Evolutionary conservation across 768 basidiomycete species (phyloP).

Genomic region (Melanogaster broomeanus): DNA sequence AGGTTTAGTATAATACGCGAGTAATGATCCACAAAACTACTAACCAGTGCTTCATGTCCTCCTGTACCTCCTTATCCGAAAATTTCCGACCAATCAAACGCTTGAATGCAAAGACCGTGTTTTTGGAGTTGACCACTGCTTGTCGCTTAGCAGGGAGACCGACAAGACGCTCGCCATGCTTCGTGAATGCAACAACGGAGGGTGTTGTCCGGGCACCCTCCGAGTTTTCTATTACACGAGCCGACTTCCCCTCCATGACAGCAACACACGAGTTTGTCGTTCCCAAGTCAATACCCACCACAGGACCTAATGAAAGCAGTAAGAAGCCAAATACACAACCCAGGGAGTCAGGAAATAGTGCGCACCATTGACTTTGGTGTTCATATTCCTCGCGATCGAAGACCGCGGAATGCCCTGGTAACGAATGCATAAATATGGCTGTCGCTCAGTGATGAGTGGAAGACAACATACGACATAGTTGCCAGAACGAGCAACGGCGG

Average conservation of each 20-base stretch:
- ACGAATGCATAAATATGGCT: constrained; percentile 3
- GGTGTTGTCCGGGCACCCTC: constrained; percentile 98
- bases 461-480: constrained; percentile 56
- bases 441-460: background rate
- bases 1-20: constrained; percentile 1
- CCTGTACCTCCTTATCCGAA: constrained; percentile 90
- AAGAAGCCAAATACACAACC: background rate
- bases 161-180: constrained; percentile 94
- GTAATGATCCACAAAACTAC: constrained; percentile 9
- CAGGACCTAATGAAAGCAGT: constrained; percentile 56
- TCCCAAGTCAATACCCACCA: constrained; percentile 96
- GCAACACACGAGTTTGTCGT: constrained; percentile 92
- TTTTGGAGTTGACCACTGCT: constrained; percentile 91
- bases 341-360: constrained; percentile 7
- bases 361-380: constrained; percentile 88
- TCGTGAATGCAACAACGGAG: constrained; percentile 98
- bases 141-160: constrained; percentile 97
- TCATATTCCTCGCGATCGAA: constrained; percentile 88
- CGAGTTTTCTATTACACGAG: constrained; percentile 95
- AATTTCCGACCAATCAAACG: constrained; percentile 94
- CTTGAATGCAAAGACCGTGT: constrained; percentile 95
- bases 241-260: constrained; percentile 93
- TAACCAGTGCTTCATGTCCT: constrained; percentile 85
- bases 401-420: constrained; percentile 65
- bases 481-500: constrained; percentile 58